Conservation (phyloP, 2,329 filamentous ascomycete species). For the Metarhizium robertsii region DNA sequence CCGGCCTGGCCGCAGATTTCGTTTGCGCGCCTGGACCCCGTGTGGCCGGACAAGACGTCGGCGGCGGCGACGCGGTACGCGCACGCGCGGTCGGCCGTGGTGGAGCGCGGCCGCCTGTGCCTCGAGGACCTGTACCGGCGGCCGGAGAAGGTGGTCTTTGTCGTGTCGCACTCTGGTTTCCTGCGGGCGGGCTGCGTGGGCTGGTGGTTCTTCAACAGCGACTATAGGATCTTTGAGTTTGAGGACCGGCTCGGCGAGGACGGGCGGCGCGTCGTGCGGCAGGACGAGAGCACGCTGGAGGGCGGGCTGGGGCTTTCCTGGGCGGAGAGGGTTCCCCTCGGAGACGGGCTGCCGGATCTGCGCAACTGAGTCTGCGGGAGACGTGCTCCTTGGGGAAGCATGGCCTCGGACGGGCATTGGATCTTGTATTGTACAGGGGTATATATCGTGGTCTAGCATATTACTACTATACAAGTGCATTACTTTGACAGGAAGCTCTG, state of each 20-base stretch:
- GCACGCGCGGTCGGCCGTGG: slow-evolving; percentile 41
- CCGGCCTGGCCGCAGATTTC: slow-evolving; percentile 43
- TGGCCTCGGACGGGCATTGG: not conserved
- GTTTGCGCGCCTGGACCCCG: slow-evolving; percentile 46
- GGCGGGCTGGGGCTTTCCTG: slow-evolving; percentile 28
- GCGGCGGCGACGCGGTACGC: slow-evolving; percentile 36
- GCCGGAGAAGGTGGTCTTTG: slow-evolving; percentile 52
- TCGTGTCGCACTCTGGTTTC: slow-evolving; percentile 58
- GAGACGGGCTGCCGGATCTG: slow-evolving; percentile 28
- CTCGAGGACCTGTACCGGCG: slow-evolving; percentile 41
- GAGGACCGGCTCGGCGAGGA: slow-evolving; percentile 16
- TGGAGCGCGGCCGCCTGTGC: slow-evolving; percentile 42
- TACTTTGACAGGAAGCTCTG: slow-evolving; percentile 85
- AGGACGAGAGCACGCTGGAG: slow-evolving; percentile 32
- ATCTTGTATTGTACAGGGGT: not conserved
- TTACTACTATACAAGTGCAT: not conserved
- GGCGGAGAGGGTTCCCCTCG: slow-evolving; percentile 27
- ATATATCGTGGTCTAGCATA: slow-evolving; percentile 2
- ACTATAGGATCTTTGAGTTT: slow-evolving; percentile 56
- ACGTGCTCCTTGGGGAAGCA: not conserved
- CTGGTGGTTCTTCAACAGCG: slow-evolving; percentile 49
- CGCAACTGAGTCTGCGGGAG: not conserved
- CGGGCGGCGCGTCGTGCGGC: slow-evolving; percentile 22
- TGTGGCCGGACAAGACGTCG: slow-evolving; percentile 54
- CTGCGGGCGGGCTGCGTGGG: slow-evolving; percentile 47